Base-by-base conservation (phyloP, 257 asterid species). In the Solanum okadae region DNA sequence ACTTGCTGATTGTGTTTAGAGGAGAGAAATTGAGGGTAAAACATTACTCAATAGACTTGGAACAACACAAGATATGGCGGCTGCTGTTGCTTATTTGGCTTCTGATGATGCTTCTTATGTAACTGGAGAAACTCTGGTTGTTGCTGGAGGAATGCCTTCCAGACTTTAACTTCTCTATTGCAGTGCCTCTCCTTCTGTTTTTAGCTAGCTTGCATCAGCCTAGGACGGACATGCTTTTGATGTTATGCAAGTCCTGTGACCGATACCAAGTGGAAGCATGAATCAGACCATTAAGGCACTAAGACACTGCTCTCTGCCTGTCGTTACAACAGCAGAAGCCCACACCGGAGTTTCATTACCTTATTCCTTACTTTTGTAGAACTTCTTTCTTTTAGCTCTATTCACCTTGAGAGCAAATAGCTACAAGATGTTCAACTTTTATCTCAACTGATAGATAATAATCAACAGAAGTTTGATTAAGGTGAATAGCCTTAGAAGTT, bases 101-200 rank as follows among this genome's bases (percentile, higher is more conserved):
- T 97, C 98, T 0, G 97, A 94, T 35, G 99, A 97, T 82, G 98
- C 98, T 87, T 87, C 98, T 37, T 95, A 95, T 88, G 92, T 97
- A 6, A 97, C 98, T 0, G 98, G 98, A 61, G 99, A 97, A 89
- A 93, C 93, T 61, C 87, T 97, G 90, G 94, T 95, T 20, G 96
- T 96, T 44, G 98, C 98, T 15, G 99, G 99, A 84, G 99, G 98
- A 87, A 90, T 77, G 89, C 96, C 93, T 61, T 97, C 98, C 22
- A 93, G 98, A 84, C 99, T 97, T 83, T 97, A 91, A 76, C 85
- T 56, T 79, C 27, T 78, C 31, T 8, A 42, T 78, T 1, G 3
- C 13, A 27, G 56, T 76, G 16, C 56, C 56, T 76, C 83, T 8
- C 83, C 6, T n/a, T n/a, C 61, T 13, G 59, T 5, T 76, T 76